These are phyloP conservation scores for Parmelia sp. DNA, from an alignment of 495 filamentous ascomycete species.

Conservation along the genomic window DNA sequence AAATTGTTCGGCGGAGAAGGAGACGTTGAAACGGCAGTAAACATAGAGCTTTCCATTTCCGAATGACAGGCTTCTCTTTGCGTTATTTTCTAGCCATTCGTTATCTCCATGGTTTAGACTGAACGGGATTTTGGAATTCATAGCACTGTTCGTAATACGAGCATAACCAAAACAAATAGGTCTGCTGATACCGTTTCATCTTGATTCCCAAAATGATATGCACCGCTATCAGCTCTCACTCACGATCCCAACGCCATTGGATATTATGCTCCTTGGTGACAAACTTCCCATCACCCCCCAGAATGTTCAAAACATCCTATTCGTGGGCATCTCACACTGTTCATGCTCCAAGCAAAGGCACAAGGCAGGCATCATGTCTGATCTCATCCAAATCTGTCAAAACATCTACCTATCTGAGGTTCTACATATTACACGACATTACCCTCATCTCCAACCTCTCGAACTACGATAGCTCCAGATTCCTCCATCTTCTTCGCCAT, in stretches of 20 bases:
- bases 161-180: no score
- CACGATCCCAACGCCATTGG: not conserved
- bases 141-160: constrained; percentile 13
- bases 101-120: constrained; percentile 5
- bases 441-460: not conserved
- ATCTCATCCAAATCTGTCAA: not conserved
- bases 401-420: not conserved
- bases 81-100: constrained; percentile 5
- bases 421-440: not conserved
- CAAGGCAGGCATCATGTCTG: not conserved
- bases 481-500: not conserved
- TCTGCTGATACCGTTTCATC: not conserved
- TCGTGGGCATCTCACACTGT: not conserved
- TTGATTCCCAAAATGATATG: not conserved
- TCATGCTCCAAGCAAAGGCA: not conserved
- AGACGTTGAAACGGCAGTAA: constrained; percentile 8
- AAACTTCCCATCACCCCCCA: no score
- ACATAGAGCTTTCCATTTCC: constrained; percentile 8
- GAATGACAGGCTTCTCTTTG: constrained; percentile 15
- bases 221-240: no score
- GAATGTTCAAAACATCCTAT: not conserved
- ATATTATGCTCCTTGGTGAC: not conserved
- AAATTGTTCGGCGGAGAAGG: not conserved
- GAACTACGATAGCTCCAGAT: not conserved
- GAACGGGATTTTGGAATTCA: not conserved